A percentile compares a stretch with the other conserved stretches of the same genome.
Conservation (phyloP, 306 rosid species). For the Rubus idaeus region DNA sequence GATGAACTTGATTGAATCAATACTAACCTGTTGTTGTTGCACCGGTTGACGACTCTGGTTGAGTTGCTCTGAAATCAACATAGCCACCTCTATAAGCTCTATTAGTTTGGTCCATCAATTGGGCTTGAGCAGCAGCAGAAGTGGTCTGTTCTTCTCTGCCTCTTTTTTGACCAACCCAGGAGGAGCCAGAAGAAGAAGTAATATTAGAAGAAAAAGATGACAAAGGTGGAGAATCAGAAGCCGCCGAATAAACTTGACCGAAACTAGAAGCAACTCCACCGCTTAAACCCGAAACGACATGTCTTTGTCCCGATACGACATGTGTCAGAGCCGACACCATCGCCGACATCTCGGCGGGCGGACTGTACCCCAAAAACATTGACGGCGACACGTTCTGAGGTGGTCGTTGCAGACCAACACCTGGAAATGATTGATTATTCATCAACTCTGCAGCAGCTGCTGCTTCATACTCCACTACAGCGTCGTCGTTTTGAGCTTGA, state of each 20-base stretch:
- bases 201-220: slow-evolving; percentile 18
- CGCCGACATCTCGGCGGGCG: slow-evolving; percentile 46
- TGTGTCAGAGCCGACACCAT: slow-evolving; percentile 72
- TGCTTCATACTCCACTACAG: neutral
- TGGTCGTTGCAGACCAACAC: neutral
- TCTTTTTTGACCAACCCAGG: slow-evolving; percentile 63
- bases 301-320: slow-evolving; percentile 57
- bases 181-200: slow-evolving; percentile 33
- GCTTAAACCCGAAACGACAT: slow-evolving; percentile 51
- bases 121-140: neutral
- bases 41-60: slow-evolving; percentile 46
- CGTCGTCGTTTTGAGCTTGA: slow-evolving; percentile 21
- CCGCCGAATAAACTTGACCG: slow-evolving; percentile 23
- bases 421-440: neutral
- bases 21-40: slow-evolving; percentile 22
- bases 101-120: slow-evolving; percentile 13
- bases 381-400: slow-evolving; percentile 6
- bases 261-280: slow-evolving; percentile 27
- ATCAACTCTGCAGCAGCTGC: neutral
- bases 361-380: slow-evolving; percentile 28
- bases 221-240: slow-evolving; percentile 33
- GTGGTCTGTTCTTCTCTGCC: slow-evolving; percentile 49
- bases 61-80: slow-evolving; percentile 30
- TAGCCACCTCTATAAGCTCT: slow-evolving; percentile 34
- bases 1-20: neutral